Evolutionary conservation across 2,329 filamentous ascomycete species (phyloP).

Genomic region (Stylonectria norvegica): DNA sequence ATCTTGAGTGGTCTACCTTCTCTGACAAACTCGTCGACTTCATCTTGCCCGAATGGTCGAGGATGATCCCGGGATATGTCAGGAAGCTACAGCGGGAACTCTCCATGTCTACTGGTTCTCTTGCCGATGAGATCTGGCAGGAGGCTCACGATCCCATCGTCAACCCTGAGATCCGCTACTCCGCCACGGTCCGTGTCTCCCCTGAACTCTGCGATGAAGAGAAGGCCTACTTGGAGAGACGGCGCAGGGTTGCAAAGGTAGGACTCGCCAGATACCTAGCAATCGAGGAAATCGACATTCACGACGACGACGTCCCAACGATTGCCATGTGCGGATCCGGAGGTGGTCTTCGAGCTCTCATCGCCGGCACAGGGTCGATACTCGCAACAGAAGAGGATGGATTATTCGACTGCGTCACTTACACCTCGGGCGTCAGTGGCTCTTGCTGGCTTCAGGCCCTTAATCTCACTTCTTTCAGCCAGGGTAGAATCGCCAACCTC

Average conservation of each 20-base stretch:
- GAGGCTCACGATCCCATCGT: slow-evolving; percentile 80
- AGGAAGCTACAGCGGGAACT: slow-evolving; percentile 84
- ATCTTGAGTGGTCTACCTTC: slow-evolving; percentile 53
- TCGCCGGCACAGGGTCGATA: slow-evolving; percentile 85
- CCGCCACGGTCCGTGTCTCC: slow-evolving; percentile 79
- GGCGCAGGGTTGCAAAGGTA: slow-evolving; percentile 64
- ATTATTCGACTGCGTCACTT: slow-evolving; percentile 89
- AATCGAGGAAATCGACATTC: slow-evolving; percentile 73
- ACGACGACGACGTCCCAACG: slow-evolving; percentile 86
- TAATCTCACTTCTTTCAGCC: slow-evolving; percentile 70
- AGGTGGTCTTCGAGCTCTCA: slow-evolving; percentile 82
- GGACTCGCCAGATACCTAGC: slow-evolving; percentile 81
- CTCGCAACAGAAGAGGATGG: slow-evolving; percentile 81
- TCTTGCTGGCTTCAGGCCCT: slow-evolving; percentile 93
- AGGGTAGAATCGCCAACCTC: slow-evolving; percentile 63
- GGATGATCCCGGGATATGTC: slow-evolving; percentile 69
- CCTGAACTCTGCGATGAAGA: slow-evolving; percentile 80
- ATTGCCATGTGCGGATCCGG: slow-evolving; percentile 96
- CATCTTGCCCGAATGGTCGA: slow-evolving; percentile 81
- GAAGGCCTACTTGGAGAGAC: slow-evolving; percentile 65
- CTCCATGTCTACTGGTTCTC: slow-evolving; percentile 79
- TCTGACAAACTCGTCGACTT: slow-evolving; percentile 62
- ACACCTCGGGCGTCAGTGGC: slow-evolving; percentile 92
- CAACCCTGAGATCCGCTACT: slow-evolving; percentile 83
- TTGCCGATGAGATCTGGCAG: slow-evolving; percentile 90